Percentiles rank a stretch among this genome's conserved stretches.
These are phyloP conservation scores for Diplogelasinospora grovesii DNA, from an alignment of 495 filamentous ascomycete species.

Conservation along the genomic window DNA sequence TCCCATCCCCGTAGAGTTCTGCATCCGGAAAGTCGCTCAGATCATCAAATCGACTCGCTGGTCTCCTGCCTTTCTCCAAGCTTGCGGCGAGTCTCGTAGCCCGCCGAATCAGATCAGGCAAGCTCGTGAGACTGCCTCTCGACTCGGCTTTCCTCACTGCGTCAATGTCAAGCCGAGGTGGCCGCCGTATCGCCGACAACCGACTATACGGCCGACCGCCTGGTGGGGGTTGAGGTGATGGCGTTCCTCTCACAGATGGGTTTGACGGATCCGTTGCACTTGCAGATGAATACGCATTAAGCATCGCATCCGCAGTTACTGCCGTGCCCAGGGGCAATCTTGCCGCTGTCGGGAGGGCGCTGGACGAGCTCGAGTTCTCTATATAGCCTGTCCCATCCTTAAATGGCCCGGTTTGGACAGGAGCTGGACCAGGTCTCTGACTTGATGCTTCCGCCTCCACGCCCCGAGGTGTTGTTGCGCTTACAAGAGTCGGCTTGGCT, in stretches of 20 bases:
- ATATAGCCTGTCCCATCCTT: conserved; percentile 36
- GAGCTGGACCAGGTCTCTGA: conserved; percentile 25
- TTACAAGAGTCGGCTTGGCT: conserved; percentile 65
- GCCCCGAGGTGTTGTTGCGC: conserved; percentile 31
- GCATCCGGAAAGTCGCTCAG: conserved; percentile 38
- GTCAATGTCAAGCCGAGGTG: conserved; percentile 71
- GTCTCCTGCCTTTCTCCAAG: conserved; percentile 73
- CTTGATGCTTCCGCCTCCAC: conserved; percentile 18
- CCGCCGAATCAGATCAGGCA: conserved; percentile 82
- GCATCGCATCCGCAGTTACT: conserved; percentile 33
- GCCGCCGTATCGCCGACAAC: conserved; percentile 53
- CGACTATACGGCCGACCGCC: conserved; percentile 30
- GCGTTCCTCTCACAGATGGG: conserved; percentile 18
- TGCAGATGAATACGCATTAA: conserved; percentile 38
- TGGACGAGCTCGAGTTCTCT: conserved; percentile 38
- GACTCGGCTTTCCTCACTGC: conserved; percentile 72
- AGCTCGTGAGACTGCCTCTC: conserved; percentile 80
- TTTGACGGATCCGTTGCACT: conserved; percentile 35
- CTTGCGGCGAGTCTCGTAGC: conserved; percentile 83
- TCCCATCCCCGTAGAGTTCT: conserved; percentile 17
- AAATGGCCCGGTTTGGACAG: conserved; percentile 30
- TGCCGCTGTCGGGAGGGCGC: conserved; percentile 17
- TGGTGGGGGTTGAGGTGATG: conserved; percentile 22
- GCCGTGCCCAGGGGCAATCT: conserved; percentile 19
- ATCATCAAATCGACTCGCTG: conserved; percentile 62